Evolutionary conservation across 768 basidiomycete genomes (phyloP), one percentile per base, ranked within the genome.

Genomic region (Suillus americanus): DNA sequence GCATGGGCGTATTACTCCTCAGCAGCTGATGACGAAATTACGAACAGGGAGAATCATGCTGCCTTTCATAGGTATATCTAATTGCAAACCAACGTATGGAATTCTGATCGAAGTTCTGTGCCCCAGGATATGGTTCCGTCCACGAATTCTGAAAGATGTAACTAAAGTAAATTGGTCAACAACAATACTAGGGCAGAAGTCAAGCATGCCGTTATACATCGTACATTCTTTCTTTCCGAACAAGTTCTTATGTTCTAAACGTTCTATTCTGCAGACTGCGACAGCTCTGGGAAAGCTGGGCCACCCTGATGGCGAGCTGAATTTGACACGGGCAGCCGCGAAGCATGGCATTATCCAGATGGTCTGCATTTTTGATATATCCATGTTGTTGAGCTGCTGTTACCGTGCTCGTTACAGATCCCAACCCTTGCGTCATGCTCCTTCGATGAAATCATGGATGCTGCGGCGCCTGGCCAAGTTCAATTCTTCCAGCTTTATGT

Each of bases 1-100:
- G 92, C 92, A 1, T 96, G 95, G 94, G 94, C 94, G 2, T 94
- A 94, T 73, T 94, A 96, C 72, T 92, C 90, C 0, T 94, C 92
- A 10, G 94, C 93, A 16, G 88, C 95, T 7, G 95, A 97, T 74
- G 94, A 96, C 69, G 93, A 95, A 78, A 92, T 94, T 57, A 94
- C 92, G 41, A 80, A 85, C 64, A 82, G 93, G 56, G 93, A 95
- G 74, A 95, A 95, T 70, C 92, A 91, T 66, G 84, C 88, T 55
- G 95, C 94, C 1, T 97, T 89, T 73, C 94, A 96, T 68, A 82
- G 95, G 91, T 88, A 60, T 59, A 41, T 25, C 40, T 25, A 0
- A 18, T 9, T 1, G 7, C 3, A 5, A 28, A 40, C 9, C 6
- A 41, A 13, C 10, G 18, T 25, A 3, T 20, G 20, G 38, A 20